Base-by-base conservation (phyloP, 2,329 filamentous ascomycete genomes). In the Neurospora sp. region DNA sequence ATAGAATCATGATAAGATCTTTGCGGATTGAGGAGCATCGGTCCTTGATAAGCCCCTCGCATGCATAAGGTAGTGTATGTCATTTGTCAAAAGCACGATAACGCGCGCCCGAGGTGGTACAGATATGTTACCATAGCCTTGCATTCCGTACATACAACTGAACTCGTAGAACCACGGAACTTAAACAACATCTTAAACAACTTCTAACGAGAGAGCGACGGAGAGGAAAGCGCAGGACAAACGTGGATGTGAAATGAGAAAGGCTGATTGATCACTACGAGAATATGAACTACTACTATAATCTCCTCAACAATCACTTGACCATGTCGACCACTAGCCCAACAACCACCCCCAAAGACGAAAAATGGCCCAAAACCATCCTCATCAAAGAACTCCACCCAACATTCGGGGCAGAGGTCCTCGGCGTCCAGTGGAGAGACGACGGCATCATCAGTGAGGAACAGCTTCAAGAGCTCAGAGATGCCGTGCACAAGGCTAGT, bases 401-500 rank as follows among this genome's bases (percentile, higher is more conserved):
- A 19, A 76, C 72, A 6, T 76, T 76, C 67, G 75, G 73, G 10
- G 75, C 75, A 28, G 78, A 79, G 71, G 72, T 80, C 12, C 72
- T 72, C 19, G 79, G 78, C 6, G 76, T 79, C 19, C 72, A 80
- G 71, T 79, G 79, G 46, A 1, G 12, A 2, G 46, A 17, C 12
- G 3, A 57, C 38, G 72, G 74, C n/a, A 69, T 76, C 62, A 57
- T 79, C 4, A 77, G 76, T 4, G 77, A 80, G 10, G 77, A 77
- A 68, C 76, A 78, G 36, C 76, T 80, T 41, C 62, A 68, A 1
- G 78, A 79, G 68, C 77, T 80, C 19, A 37, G 76, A 43, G 73
- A 74, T 6, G 78, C 77, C 6, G 77, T 80, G 72, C 75, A 76
- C 41, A 80, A 80, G 77, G 46, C 43, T 6, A 12, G 79, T 79